Evolutionary conservation across 352 stramenopile genomes (phyloP).

Genomic region (Phytophthora brassicae): DNA sequence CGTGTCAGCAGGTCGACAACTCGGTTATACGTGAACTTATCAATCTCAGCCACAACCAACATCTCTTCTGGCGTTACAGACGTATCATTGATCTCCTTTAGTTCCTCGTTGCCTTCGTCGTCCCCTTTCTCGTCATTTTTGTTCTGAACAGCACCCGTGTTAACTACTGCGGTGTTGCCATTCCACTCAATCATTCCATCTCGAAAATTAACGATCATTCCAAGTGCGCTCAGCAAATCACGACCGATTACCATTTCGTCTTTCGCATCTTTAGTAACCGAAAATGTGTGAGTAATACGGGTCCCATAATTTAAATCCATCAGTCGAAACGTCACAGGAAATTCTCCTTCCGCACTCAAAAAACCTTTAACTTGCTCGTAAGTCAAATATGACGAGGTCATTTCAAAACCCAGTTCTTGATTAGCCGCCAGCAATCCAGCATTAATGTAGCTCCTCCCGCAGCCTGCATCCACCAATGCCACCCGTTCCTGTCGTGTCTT

Average conservation of each 20-base stretch:
- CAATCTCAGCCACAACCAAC: neutral
- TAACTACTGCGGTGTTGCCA: neutral
- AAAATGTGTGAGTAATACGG: neutral
- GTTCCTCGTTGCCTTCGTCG: neutral
- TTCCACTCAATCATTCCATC: neutral
- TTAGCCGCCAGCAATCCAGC: neutral
- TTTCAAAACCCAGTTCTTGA: neutral
- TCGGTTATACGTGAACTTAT: neutral
- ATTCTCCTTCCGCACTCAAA: neutral
- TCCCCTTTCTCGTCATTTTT: neutral
- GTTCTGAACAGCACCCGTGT: neutral
- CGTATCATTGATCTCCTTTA: conserved; percentile 1
- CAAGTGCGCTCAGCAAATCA: neutral
- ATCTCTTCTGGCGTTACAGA: neutral
- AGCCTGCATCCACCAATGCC: neutral
- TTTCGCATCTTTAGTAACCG: neutral
- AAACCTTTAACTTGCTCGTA: conserved; percentile 5
- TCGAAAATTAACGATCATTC: neutral
- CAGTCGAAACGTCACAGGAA: conserved; percentile 1
- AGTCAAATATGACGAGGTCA: neutral
- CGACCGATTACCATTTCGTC: conserved; percentile 7
- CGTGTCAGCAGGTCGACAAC: neutral
- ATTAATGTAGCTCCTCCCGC: conserved; percentile 4
- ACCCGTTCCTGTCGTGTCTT: neutral
- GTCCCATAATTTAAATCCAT: conserved; percentile 2